These are phyloP conservation scores for Brettanomyces naardenensis DNA, from an alignment of 805 yeast genomes.

Conservation along the genomic window DNA sequence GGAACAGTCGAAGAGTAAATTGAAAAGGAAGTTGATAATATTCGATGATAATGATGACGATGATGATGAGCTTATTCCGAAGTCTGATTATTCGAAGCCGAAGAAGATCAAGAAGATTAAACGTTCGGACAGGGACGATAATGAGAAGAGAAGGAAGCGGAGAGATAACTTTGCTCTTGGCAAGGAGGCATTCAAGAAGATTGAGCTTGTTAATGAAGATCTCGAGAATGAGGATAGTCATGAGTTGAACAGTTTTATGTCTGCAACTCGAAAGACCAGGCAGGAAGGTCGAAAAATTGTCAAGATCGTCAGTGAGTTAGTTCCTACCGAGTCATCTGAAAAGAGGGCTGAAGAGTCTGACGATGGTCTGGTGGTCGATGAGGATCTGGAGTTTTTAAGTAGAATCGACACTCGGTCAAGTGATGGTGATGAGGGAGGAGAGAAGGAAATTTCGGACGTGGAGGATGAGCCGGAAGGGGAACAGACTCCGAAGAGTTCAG, in stretches of 20 bases:
- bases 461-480: conserved; percentile 5
- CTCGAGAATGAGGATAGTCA: conserved; percentile 17
- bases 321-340: not conserved
- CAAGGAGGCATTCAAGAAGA: conserved; percentile 16
- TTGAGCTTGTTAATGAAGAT: conserved; percentile 23
- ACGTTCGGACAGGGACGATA: conserved; percentile 7
- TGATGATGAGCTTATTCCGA: conserved; percentile 6
- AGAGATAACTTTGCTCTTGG: conserved; percentile 13
- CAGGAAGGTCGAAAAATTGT: not conserved
- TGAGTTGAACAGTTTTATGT: conserved; percentile 22
- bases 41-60: conserved; percentile 13
- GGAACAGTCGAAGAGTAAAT: not conserved
- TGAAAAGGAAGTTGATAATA: conserved; percentile 10
- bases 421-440: conserved; percentile 21
- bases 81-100: conserved; percentile 11
- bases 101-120: conserved; percentile 18
- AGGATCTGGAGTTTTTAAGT: conserved; percentile 28
- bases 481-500: too few species aligned
- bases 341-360: conserved; percentile 3
- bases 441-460: conserved; percentile 5
- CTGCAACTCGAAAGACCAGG: conserved; percentile 17
- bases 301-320: too few species aligned
- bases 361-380: conserved; percentile 25
- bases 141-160: conserved; percentile 4
- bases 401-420: conserved; percentile 16